A percentile compares a stretch with the other conserved stretches of the same genome.
These are phyloP conservation scores for Ceratobasidium sp. DNA, from an alignment of 1,284 basidiomycete genomes.

Conservation along the genomic window DNA sequence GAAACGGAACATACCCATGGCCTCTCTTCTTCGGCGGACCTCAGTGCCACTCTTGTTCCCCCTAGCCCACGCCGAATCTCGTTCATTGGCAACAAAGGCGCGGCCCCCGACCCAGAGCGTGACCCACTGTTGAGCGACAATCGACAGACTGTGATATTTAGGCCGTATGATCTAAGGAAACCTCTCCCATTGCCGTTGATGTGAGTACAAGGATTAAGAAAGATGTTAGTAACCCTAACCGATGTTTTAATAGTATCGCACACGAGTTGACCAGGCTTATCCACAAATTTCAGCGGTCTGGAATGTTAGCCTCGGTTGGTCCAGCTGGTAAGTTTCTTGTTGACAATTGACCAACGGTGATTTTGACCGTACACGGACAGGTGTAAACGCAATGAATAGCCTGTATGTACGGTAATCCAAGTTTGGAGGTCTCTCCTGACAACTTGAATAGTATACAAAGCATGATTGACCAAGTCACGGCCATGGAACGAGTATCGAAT, in stretches of 20 bases:
- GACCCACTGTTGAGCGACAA: slow-evolving; percentile 66
- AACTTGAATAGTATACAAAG: slow-evolving; percentile 63
- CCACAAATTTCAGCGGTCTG: slow-evolving; percentile 77
- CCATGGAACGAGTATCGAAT: slow-evolving; percentile 85
- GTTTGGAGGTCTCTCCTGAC: slow-evolving; percentile 18
- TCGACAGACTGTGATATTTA: slow-evolving; percentile 67
- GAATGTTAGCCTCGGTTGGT: slow-evolving; percentile 81
- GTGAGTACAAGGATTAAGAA: slow-evolving; percentile 55
- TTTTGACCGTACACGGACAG: slow-evolving; percentile 51
- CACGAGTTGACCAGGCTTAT: slow-evolving; percentile 75
- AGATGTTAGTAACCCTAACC: slow-evolving; percentile 46
- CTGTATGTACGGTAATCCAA: slow-evolving; percentile 56
- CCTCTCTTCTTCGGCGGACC: neutral
- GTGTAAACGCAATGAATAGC: slow-evolving; percentile 75
- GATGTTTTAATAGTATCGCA: slow-evolving; percentile 62
- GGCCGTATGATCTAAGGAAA: slow-evolving; percentile 60
- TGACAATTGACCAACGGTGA: neutral
- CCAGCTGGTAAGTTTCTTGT: slow-evolving; percentile 67
- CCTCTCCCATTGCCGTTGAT: slow-evolving; percentile 76
- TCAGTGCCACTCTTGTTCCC: slow-evolving; percentile 25
- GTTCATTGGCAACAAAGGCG: slow-evolving; percentile 20
- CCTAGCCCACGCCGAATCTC: slow-evolving; percentile 18
- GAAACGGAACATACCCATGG: neutral
- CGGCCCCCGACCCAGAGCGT: slow-evolving; percentile 49
- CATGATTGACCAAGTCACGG: slow-evolving; percentile 83